Base-by-base conservation (phyloP, 2,329 filamentous ascomycete genomes). In the Alternaria novae-zelandiae region DNA sequence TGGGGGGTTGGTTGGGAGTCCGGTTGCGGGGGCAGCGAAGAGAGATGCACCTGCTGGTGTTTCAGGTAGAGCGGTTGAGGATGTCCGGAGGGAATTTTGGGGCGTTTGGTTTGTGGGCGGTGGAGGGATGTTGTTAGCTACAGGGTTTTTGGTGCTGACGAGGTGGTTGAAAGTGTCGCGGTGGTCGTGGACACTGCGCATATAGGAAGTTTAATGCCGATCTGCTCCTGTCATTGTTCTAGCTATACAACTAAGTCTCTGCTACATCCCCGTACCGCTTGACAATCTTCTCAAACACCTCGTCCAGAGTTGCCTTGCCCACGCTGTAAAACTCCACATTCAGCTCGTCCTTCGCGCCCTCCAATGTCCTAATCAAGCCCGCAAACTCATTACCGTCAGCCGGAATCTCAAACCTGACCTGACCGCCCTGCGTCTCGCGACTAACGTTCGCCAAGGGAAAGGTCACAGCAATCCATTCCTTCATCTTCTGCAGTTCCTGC, bases 1-100 rank as follows among this genome's bases (percentile, higher is more conserved):
- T 23, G 86, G 84, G 3, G 68, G 86, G 47, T 68, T 87, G 59
- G 78, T 86, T 3, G 85, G 86, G 5, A 85, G 84, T 1, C 85
- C 86, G 0, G 83, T 87, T 30, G 82, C 81, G 11, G 85, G 85
- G 20, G 82, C 82, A 36, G 30, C 30, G 13, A 36, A 36, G 30
- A 36, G 13, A 36, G 30, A 15, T 36, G 30, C 30, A n/a, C 4
- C 13, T 36, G 13, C 4, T 36, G 30, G 11, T 36, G 5, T 36
- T 36, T 36, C 30, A 36, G 30, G 30, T 36, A 15, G 30, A 15
- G 30, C 13, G 13, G 30, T 36, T 36, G 30, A 36, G 7, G 30
- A 36, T 12, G 30, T 36, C 3, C 30, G 30, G 30, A 36, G 13
- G 30, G 30, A 36, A 9, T 36, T 36, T 36, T 36, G 30, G 30